Base-by-base conservation (phyloP, 2,329 filamentous ascomycete species). In the Xylariaceae sp. region DNA sequence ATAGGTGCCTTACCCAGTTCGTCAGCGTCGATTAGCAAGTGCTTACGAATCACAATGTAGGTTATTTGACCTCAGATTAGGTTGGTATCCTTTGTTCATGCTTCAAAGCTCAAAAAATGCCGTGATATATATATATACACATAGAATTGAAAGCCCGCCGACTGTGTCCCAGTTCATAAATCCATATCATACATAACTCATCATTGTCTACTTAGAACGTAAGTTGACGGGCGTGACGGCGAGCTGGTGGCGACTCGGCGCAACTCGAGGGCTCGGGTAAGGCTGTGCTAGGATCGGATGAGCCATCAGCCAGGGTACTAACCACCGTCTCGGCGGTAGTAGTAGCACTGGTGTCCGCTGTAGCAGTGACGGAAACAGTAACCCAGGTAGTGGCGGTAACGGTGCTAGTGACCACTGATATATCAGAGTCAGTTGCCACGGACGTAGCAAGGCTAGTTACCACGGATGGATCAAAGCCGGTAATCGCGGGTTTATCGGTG, bases 221-320 rank as follows among this genome's bases (percentile, higher is more conserved):
- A 48, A 54, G 23, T 46, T 60, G 41, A 44, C 60, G 60, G n/a
- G 60, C 57, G 48, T 60, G 57, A 40, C 55, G 54, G 37, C 60
- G 53, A 37, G 50, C 20, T 18, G 12, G 43, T 16, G 18, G 48
- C 41, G 23, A 14, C 32, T 26, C 19, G 19, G 3, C 6, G 32
- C 46, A 48, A 14, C 9, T 21, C 18, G 18, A 20, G 5, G 29
- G 29, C 29, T n/a, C 40, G 10, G 46, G 19, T 7, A n/a, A 12
- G 18, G 46, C 46, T 12, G 46, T 7, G 32, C 32, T 37, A 37
- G 32, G 5, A 37, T 7, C 32, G 9, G 32, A 12, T 12, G 32
- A 37, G 3, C 32, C 12, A 37, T 4, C 12, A 37, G 32, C 14
- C 9, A 3, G 7, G 12, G 46, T 12, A 29, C 19, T 48, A 5